Conservation (phyloP, 345 rosid genomes). For the Eucalyptus virginea region DNA sequence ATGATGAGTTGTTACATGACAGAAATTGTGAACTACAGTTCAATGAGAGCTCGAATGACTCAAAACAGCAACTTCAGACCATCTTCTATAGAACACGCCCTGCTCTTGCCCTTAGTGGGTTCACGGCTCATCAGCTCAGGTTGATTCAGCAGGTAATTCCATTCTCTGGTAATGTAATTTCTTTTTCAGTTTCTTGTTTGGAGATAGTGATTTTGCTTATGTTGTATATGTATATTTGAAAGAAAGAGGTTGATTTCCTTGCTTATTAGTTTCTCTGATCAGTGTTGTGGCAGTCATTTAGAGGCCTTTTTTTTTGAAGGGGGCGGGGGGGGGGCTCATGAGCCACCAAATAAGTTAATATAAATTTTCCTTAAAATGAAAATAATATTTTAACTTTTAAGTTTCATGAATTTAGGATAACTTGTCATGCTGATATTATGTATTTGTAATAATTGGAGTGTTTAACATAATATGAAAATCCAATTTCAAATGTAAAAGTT, state of each 20-base stretch:
- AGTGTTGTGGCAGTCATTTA: background rate
- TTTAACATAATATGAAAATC: background rate
- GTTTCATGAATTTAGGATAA: background rate
- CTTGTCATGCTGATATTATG: background rate
- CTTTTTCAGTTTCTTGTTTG: background rate
- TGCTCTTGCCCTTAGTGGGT: slow-evolving; percentile 51
- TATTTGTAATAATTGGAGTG: background rate
- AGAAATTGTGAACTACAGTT: slow-evolving; percentile 10
- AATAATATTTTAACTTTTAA: background rate
- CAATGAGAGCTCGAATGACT: background rate
- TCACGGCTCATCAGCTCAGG: slow-evolving; percentile 74
- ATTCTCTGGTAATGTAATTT: background rate
- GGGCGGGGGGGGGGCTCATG: background rate
- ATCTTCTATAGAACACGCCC: slow-evolving; percentile 67
- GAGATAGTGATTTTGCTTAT: background rate
- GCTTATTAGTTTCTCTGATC: background rate
- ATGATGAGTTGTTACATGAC: slow-evolving; percentile 25
- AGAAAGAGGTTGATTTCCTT: background rate
- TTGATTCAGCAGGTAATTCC: slow-evolving; percentile 53
- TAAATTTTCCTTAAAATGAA: background rate
- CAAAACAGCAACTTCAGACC: slow-evolving; percentile 32
- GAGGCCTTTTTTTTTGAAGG: background rate
- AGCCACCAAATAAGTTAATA: background rate
- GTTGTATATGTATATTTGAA: background rate
- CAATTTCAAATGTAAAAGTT: background rate